These are phyloP conservation scores for Adansonia rubrostipa DNA, from an alignment of 441 rosid species.

Conservation along the genomic window DNA sequence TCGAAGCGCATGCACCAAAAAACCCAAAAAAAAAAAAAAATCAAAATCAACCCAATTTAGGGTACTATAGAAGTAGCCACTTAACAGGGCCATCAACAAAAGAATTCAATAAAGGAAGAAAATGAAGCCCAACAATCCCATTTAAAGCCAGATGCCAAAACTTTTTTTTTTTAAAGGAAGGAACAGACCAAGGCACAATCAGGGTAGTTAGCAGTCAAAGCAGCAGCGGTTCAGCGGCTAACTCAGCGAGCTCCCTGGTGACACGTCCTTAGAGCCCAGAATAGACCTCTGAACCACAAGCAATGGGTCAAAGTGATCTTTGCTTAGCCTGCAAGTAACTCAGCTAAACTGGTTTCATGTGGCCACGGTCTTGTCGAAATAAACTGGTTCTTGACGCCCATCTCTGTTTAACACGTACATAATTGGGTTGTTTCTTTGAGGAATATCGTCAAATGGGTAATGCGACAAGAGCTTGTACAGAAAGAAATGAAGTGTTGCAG, in stretches of 20 bases:
- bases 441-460: neutral
- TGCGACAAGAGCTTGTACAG: neutral
- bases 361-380: slow-evolving; percentile 41
- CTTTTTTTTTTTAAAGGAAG: neutral
- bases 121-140: too few species aligned
- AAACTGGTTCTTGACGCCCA: slow-evolving; percentile 39
- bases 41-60: neutral
- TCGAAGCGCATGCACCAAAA: neutral
- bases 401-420: slow-evolving; percentile 44
- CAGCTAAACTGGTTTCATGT: slow-evolving; percentile 16
- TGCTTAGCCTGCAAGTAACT: slow-evolving; percentile 43
- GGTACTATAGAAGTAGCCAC: too few species aligned
- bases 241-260: slow-evolving; percentile 41
- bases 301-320: slow-evolving; percentile 42
- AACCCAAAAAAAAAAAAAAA: neutral
- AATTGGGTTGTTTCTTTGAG: neutral
- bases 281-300: slow-evolving; percentile 42
- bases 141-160: too few species aligned
- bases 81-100: too few species aligned
- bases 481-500: neutral
- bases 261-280: slow-evolving; percentile 40
- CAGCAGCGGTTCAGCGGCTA: slow-evolving; percentile 46
- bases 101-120: too few species aligned
- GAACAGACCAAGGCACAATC: slow-evolving; percentile 39
- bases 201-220: slow-evolving; percentile 41